Evolutionary conservation across 768 basidiomycete genomes (phyloP), one percentile per base, ranked within the genome.

Genomic region (Mrakia hoshinonis): DNA sequence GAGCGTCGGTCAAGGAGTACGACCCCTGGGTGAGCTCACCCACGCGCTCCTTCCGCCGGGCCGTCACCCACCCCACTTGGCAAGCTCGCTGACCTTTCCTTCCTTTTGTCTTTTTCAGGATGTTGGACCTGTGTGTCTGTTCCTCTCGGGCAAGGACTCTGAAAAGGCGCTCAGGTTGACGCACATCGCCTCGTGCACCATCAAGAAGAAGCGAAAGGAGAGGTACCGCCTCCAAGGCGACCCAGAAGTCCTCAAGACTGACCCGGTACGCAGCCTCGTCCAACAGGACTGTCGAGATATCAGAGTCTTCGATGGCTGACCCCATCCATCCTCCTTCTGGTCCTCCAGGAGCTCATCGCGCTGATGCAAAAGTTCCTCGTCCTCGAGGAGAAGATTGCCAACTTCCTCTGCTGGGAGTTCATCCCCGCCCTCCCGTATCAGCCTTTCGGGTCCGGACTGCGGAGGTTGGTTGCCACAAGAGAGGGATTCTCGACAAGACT

Each of bases 351-450:
- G 24, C 22, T 48, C 9, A 3, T 31, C 15, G 24, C 47, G 12
- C 65, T 51, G 12, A 48, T 29, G 13, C 31, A 18, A 11, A 43
- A 11, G 12, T 58, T 68, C n/a, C 67, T 68, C 15, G 54, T 54
- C 0, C 36, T 43, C 10, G 67, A 68, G 58, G 67, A 68, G 39
- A 55, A 58, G 18, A 43, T 68, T 29, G 22, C 51, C 34, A 6
- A 29, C 24, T 24, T 54, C 29, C 55, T 68, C 43, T 48, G 39
- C 43, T 68, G 24, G 10, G 67, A 68, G 31, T 51, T 68, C 29
- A 68, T 68, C 12, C 67, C 67, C 2, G 38, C 67, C 12, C 67
- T 68, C 4, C 67, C 67, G 0, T 68, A 68, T 18, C 67, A 68
- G 31, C 67, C 67, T 18, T 68, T 58, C 47, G 15, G 7, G 2